These are phyloP conservation scores for Chaetoceros tenuissimus DNA, from an alignment of 108 stramenopile genomes.

Conservation along the genomic window DNA sequence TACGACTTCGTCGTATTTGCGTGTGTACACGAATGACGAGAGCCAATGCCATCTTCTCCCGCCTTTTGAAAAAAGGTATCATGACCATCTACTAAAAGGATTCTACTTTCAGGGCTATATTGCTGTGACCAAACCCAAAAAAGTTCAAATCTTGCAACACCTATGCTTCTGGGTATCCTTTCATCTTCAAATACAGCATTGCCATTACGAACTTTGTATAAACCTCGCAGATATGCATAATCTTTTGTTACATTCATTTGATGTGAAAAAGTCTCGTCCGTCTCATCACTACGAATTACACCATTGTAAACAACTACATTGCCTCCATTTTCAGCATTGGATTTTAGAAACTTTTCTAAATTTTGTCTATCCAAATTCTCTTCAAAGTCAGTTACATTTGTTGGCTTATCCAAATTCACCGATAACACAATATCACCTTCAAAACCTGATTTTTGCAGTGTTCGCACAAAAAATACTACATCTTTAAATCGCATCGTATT, in stretches of 20 bases:
- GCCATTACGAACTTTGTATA: neutral
- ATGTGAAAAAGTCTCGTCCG: neutral
- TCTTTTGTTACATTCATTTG: neutral
- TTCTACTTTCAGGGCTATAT: constrained; percentile 24
- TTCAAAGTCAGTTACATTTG: neutral
- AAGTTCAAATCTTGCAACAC: constrained; percentile 46
- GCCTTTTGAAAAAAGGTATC: constrained; percentile 55
- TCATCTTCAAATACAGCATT: neutral
- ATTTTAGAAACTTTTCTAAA: neutral
- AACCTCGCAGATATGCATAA: neutral
- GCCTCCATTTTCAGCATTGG: neutral
- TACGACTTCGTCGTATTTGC: constrained; percentile 33
- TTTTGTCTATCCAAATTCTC: neutral
- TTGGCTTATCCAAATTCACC: neutral
- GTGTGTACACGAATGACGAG: constrained; percentile 4
- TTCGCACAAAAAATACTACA: neutral
- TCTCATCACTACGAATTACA: neutral
- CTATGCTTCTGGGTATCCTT: constrained; percentile 25
- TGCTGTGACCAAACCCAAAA: constrained; percentile 49
- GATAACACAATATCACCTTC: neutral
- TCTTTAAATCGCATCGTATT: neutral
- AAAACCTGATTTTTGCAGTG: neutral
- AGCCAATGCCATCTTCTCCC: constrained; percentile 35
- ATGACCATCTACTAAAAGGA: constrained; percentile 44
- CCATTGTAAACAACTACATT: neutral